Evolutionary conservation across 768 basidiomycete genomes (phyloP), one percentile per base, ranked within the genome.

Genomic region (Russula earlei): DNA sequence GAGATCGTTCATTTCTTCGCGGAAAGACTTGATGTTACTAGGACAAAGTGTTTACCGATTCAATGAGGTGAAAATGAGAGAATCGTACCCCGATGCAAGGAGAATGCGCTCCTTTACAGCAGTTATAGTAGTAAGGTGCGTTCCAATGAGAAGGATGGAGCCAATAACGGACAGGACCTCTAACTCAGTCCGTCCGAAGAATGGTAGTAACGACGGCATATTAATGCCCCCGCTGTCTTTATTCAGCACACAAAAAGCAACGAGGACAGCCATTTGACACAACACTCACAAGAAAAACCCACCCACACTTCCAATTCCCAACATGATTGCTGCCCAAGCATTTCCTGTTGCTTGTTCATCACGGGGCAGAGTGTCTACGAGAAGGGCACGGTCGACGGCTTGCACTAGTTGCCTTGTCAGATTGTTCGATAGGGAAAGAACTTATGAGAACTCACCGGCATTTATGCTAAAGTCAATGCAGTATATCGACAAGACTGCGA

Each of bases 281-380:
- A 53, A 33, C 2, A 75, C 88, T 62, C 62, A 93, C 92, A 90
- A 75, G 65, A 88, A 95, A 68, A 93, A 95, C 0, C 92, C 93
- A 2, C 83, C 73, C 0, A 95, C 84, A 53, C 87, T 83, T 11
- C 94, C 94, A 25, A 93, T 64, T 1, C 89, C 90, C 43, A 87
- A 72, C 91, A 96, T 94, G n/a, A 87, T 74, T 0, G 89, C 91
- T 0, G 91, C 94, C 94, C 94, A 98, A 0, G 94, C 94, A 66
- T 94, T 96, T 0, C 88, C 93, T 9, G 78, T 73, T 6, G 92
- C 82, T 67, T 98, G 94, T 24, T 81, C 74, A 1, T 77, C 67
- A 0, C 86, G 72, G 0, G 91, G 85, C 4, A 95, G 69, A 0
- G 79, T 87, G 66, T 98, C 94, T 0, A 98, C 90, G 8, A 97